phyloP scores from a whole-genome alignment of 805 yeast species.

The Hanseniaspora meyeri region DNA sequence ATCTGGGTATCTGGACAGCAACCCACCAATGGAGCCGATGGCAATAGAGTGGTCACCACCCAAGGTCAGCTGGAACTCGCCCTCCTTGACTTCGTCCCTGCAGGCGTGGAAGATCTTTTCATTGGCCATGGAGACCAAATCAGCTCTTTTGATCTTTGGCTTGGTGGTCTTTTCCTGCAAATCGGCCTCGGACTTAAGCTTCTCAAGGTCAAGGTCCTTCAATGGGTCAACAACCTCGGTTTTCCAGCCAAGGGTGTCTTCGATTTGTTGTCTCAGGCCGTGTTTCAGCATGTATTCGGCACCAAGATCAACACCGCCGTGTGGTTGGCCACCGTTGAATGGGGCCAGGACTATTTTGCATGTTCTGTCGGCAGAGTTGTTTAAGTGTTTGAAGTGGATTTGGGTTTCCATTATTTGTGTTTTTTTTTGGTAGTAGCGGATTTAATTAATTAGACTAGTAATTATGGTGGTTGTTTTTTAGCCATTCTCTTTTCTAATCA shows the following conservation, averaged over 20 bases:
- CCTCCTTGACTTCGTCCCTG: slow-evolving; percentile 33
- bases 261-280: slow-evolving; percentile 55
- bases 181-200: slow-evolving; percentile 23
- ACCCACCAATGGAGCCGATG: slow-evolving; percentile 82
- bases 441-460: background rate
- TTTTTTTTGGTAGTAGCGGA: background rate
- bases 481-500: too few species aligned
- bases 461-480: too few species aligned
- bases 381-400: slow-evolving; percentile 23
- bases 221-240: slow-evolving; percentile 44
- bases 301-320: slow-evolving; percentile 86
- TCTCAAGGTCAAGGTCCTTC: slow-evolving; percentile 34
- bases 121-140: slow-evolving; percentile 64
- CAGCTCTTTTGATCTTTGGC: slow-evolving; percentile 55
- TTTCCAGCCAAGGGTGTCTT: slow-evolving; percentile 57
- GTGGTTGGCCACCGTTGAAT: slow-evolving; percentile 91
- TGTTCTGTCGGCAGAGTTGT: slow-evolving; percentile 25
- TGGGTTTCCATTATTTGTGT: background rate
- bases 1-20: slow-evolving; percentile 65
- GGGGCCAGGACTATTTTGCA: slow-evolving; percentile 78
- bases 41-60: slow-evolving; percentile 98
- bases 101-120: slow-evolving; percentile 52
- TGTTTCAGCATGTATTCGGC: slow-evolving; percentile 67
- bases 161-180: slow-evolving; percentile 32
- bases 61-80: slow-evolving; percentile 59